Evolutionary conservation across 345 rosid species (phyloP).

Genomic region (Gossypium raimondii): DNA sequence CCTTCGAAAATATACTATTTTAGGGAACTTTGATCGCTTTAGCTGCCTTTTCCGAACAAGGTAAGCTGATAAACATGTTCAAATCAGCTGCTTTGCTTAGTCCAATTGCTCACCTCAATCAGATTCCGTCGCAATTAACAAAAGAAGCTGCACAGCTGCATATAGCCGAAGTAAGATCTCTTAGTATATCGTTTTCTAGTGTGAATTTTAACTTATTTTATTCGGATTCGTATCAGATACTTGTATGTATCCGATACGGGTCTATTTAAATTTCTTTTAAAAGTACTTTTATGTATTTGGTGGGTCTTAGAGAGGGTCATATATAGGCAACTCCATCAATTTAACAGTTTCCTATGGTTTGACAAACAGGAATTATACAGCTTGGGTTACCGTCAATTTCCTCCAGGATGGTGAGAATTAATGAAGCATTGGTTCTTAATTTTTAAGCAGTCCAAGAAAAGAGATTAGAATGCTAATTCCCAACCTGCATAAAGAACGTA

Average conservation of each 20-base stretch:
- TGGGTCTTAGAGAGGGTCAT: background rate
- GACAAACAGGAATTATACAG: conserved; percentile 30
- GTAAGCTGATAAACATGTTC: conserved; percentile 27
- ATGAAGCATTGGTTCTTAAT: background rate
- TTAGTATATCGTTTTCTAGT: no score
- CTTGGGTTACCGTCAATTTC: conserved; percentile 37
- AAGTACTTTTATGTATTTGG: no score
- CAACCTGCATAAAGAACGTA: no score
- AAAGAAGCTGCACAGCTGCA: conserved; percentile 30
- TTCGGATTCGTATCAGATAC: background rate
- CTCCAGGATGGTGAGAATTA: conserved; percentile 36
- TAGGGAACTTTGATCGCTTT: conserved; percentile 54
- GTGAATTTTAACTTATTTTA: no score
- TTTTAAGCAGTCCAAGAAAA: no score
- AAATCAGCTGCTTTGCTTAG: conserved; percentile 49
- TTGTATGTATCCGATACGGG: no score
- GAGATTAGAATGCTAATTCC: background rate
- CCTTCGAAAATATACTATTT: background rate
- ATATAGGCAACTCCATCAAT: background rate
- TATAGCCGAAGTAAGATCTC: conserved; percentile 35
- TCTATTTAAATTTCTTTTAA: no score
- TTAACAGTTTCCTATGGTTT: background rate
- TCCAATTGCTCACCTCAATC: conserved; percentile 45
- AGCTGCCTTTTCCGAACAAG: conserved; percentile 43
- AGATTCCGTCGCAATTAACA: conserved; percentile 33